Conservation (phyloP, 805 yeast species). For the Yamadazyma scolyti region DNA sequence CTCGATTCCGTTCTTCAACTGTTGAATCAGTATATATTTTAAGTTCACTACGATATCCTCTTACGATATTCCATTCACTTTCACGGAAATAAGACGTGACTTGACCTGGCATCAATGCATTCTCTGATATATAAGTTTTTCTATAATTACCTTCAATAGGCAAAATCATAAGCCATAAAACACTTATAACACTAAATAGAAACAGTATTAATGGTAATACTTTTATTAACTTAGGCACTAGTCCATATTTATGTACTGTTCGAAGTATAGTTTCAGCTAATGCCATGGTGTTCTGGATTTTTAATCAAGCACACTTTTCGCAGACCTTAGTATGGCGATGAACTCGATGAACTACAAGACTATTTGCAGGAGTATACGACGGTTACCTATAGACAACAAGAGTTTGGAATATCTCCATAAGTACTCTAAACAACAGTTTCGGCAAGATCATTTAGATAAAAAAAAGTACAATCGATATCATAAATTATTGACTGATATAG, state of each 20-base stretch:
- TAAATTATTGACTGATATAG: conserved; percentile 20
- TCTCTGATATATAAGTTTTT: conserved; percentile 85
- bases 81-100: conserved; percentile 90
- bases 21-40: conserved; percentile 31
- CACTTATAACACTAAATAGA: conserved; percentile 30
- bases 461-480: conserved; percentile 11
- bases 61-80: conserved; percentile 85
- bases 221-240: conserved; percentile 32
- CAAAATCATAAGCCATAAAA: conserved; percentile 49
- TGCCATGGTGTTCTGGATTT: conserved; percentile 27
- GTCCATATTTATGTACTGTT: conserved; percentile 35
- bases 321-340: not conserved
- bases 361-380: conserved; percentile 19
- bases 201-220: conserved; percentile 31
- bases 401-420: conserved; percentile 7
- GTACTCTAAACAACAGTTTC: conserved; percentile 12
- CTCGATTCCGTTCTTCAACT: conserved; percentile 37
- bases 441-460: conserved; percentile 6
- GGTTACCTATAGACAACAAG: conserved; percentile 27
- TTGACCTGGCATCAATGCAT: conserved; percentile 96
- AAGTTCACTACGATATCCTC: conserved; percentile 75
- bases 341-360: conserved; percentile 15
- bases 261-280: conserved; percentile 40
- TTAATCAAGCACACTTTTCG: not conserved
- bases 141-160: conserved; percentile 84